Base-by-base conservation (phyloP, 2,329 filamentous ascomycete genomes). In the Arthroderma sp. region DNA sequence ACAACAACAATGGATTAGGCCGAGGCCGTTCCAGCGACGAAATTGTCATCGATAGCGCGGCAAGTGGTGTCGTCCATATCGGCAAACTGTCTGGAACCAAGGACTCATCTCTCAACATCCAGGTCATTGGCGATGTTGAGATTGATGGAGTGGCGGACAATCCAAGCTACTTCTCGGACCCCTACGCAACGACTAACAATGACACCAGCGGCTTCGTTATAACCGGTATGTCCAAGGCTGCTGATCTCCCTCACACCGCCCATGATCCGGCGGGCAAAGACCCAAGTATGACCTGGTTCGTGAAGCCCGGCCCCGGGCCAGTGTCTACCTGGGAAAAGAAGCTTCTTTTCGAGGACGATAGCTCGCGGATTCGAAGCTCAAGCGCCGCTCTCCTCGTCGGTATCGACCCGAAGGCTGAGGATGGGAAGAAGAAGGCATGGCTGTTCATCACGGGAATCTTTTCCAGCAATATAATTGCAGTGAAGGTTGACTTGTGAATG, bases 1-100 rank as follows among this genome's bases (percentile, higher is more conserved):
- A 72, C 47, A 77, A 72, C 50, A 71, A 70, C 51, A 80, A 80
- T 45, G 77, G 77, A 1, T 54, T 80, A 0, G 72, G 68, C 0
- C 74, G 70, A 44, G 74, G 73, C 1, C 54, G 56, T 8, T 57
- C 63, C 0, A 46, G 56, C 0, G 52, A 57, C 0, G 61, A 66
- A 32, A 36, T 66, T 5, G 46, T 64, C 5, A 51, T 66, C 39
- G 47, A 51, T 1, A 69, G 70, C 50, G 66, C 68, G 27, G 49
- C 58, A 1, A 68, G 67, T 6, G 77, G 74, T 0, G 52, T 59
- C 0, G 43, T 80, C n/a, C 66, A 71, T 44, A 55, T 75, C 7
- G 53, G 58, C 2, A 36, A 36, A 0, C 15, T 22, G 15, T 22
- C 15, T 22, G 45, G 52, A 1, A 43, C 52, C 3, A 48, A 50